These are phyloP conservation scores for Rhododendron ovatum DNA, from an alignment of 148 eudicot genomes.

Conservation along the genomic window DNA sequence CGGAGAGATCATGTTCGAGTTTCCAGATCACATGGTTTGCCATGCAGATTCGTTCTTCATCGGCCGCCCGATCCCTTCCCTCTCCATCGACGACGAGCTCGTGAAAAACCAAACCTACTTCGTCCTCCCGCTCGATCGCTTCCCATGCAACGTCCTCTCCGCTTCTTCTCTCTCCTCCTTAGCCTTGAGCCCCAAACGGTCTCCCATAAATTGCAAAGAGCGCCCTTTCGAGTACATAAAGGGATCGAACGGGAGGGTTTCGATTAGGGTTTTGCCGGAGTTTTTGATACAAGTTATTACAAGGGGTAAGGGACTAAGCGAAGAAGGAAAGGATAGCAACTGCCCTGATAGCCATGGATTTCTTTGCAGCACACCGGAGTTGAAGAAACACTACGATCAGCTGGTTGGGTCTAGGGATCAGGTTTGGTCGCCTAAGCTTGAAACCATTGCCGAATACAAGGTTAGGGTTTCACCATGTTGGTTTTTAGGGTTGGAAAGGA, in stretches of 20 bases:
- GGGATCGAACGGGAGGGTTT: conserved; percentile 55
- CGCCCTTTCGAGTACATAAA: conserved; percentile 64
- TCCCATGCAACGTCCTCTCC: conserved; percentile 41
- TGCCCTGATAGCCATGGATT: neutral
- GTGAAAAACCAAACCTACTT: conserved; percentile 55
- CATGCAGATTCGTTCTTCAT: conserved; percentile 77
- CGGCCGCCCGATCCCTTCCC: conserved; percentile 62
- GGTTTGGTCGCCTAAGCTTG: conserved; percentile 72
- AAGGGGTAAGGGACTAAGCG: conserved; percentile 11
- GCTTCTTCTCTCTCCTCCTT: conserved; percentile 46
- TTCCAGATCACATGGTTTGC: conserved; percentile 75
- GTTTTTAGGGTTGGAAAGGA: conserved; percentile 53
- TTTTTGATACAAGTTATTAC: conserved; percentile 45
- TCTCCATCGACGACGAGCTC: conserved; percentile 55
- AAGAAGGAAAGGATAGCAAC: neutral
- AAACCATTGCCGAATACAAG: conserved; percentile 60
- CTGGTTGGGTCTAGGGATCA: conserved; percentile 60
- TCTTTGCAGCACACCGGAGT: conserved; percentile 78
- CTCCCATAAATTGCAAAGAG: conserved; percentile 22
- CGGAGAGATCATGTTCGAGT: conserved; percentile 87
- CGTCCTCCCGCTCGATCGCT: conserved; percentile 63
- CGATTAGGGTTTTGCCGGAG: conserved; percentile 67
- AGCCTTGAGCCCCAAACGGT: conserved; percentile 18
- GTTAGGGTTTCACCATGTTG: conserved; percentile 56
- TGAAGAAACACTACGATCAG: conserved; percentile 62